Base-by-base conservation (phyloP, 768 basidiomycete species). In the Kwoniella newhampshirensis region DNA sequence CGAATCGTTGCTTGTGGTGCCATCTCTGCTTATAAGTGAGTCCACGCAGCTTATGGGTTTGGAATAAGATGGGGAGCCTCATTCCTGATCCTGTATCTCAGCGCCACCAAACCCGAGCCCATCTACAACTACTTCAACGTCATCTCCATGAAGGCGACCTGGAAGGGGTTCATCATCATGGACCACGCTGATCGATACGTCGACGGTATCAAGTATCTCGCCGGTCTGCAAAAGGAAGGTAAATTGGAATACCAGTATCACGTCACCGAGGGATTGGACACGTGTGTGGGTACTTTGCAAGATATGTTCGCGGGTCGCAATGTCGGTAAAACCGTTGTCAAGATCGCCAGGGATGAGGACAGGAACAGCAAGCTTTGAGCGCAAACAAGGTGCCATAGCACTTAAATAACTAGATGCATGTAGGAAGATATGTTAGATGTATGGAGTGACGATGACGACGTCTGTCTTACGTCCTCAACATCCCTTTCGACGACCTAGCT, bases 1-100 rank as follows among this genome's bases (percentile, higher is more conserved):
- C 80, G 92, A 51, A 82, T 96, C 54, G 83, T 83, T 13, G 75
- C 91, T 18, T 94, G 91, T 64, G 93, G 91, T 53, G 89, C 88
- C 28, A 93, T 96, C 62, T 88, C 91, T 40, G 82, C 82, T 25
- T 93, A 91, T 71, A 79, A 75, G 67, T 69, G 35, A 55, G 66
- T 63, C 12, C n/a, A 0, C 23, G 23, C 20, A 37, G 17, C 26
- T n/a, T 18, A 25, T 27, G 23, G 15, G n/a, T n/a, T 28, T 9
- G 17, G 28, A 26, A 32, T 43, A n/a, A 51, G 18, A 26, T 21
- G 26, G 20, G 32, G 18, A 52, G 12, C 26, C 9, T n/a, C 9
- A n/a, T n/a, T 21, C 28, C 41, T 44, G 3, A 18, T 8, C 13
- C n/a, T 28, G 25, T 36, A 12, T 23, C n/a, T n/a, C n/a, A 72